A percentile compares a stretch with the other conserved stretches of the same genome.
These are phyloP conservation scores for Thermoascus crustaceus DNA, from an alignment of 2,329 filamentous ascomycete species.

Conservation along the genomic window DNA sequence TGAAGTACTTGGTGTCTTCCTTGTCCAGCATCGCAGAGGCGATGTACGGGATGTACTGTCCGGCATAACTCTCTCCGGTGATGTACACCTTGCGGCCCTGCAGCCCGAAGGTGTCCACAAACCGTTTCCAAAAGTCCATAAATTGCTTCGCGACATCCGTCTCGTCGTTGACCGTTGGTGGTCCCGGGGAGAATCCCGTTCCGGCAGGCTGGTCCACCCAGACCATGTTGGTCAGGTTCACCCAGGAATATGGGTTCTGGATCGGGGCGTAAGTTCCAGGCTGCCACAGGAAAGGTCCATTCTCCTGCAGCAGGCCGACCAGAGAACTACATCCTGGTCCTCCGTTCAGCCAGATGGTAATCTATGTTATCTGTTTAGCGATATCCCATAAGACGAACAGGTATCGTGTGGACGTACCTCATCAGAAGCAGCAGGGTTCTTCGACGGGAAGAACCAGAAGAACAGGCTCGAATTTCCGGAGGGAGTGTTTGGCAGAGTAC, in stretches of 20 bases:
- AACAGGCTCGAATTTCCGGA: constrained; percentile 37
- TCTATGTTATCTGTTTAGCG: constrained; percentile 11
- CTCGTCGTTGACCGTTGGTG: constrained; percentile 55
- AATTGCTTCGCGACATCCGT: constrained; percentile 64
- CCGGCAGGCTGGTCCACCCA: constrained; percentile 46
- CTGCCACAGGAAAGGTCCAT: constrained; percentile 65
- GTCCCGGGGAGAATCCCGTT: constrained; percentile 63
- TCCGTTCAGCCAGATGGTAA: constrained; percentile 41
- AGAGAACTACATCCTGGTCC: constrained; percentile 51
- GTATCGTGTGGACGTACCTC: too few relatives aligned
- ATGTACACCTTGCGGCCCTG: constrained; percentile 64
- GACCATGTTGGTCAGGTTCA: constrained; percentile 64
- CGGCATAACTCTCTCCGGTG: constrained; percentile 64
- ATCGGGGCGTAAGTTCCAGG: constrained; percentile 58
- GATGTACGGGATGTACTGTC: constrained; percentile 63
- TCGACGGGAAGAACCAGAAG: constrained; percentile 43
- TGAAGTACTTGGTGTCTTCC: constrained; percentile 58
- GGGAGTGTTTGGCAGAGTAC: constrained; percentile 44
- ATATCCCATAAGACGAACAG: too few relatives aligned
- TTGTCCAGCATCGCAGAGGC: constrained; percentile 63
- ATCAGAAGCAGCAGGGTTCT: constrained; percentile 33
- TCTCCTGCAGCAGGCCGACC: constrained; percentile 63
- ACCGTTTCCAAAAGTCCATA: constrained; percentile 69
- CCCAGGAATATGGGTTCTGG: constrained; percentile 63
- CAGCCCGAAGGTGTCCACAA: constrained; percentile 61